Evolutionary conservation across 2,329 filamentous ascomycete genomes (phyloP).

Genomic region (Phoma herbarum): DNA sequence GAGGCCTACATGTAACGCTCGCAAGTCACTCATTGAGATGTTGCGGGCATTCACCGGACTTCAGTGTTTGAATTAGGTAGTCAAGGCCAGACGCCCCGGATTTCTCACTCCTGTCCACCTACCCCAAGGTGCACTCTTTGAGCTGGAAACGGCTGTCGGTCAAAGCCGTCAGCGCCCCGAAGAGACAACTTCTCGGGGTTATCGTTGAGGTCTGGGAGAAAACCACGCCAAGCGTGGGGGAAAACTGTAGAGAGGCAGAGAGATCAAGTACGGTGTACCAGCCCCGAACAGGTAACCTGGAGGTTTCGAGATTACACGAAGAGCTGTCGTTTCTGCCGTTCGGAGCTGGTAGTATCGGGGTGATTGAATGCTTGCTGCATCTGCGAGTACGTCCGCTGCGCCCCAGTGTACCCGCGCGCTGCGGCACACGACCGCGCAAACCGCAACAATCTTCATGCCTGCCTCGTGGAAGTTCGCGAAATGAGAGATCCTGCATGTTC

Average conservation of each 20-base stretch:
- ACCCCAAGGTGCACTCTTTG: too few relatives aligned
- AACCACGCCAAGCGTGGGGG: not conserved
- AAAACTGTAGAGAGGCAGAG: too few relatives aligned
- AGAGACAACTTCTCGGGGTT: not conserved
- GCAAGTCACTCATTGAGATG: slow-evolving; percentile 1
- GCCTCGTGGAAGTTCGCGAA: too few relatives aligned
- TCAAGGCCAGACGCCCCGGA: slow-evolving; percentile 1
- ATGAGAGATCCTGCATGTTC: slow-evolving; percentile 2
- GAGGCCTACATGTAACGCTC: slow-evolving; percentile 4
- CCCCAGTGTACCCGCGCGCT: too few relatives aligned
- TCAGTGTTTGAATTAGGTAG: slow-evolving; percentile 13
- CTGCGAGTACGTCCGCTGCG: too few relatives aligned
- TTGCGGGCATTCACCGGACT: slow-evolving; percentile 12
- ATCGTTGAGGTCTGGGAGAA: too few relatives aligned
- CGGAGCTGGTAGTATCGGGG: too few relatives aligned
- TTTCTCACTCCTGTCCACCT: not conserved
- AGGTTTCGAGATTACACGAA: not conserved
- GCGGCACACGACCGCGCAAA: too few relatives aligned
- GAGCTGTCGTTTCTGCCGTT: not conserved
- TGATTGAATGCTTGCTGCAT: too few relatives aligned
- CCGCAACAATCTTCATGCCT: too few relatives aligned
- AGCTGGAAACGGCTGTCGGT: not conserved
- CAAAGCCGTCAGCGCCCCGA: not conserved
- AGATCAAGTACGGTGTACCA: not conserved
- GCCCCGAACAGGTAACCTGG: not conserved